These are phyloP conservation scores for Fonsecaea pedrosoi DNA, from an alignment of 2,329 filamentous ascomycete genomes.

Conservation along the genomic window DNA sequence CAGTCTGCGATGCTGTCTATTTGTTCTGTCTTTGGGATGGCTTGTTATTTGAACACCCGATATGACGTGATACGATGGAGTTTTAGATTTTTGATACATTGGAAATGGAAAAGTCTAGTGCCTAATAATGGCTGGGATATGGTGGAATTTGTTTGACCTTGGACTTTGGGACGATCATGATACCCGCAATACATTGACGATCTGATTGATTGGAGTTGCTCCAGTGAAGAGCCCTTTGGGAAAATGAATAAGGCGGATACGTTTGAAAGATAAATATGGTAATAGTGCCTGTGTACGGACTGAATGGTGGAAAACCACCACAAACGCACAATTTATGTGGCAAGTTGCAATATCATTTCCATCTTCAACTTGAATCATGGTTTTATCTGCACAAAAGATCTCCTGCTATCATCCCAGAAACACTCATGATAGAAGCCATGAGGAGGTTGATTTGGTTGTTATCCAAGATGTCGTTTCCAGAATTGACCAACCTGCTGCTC, in stretches of 20 bases:
- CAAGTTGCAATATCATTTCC: not conserved
- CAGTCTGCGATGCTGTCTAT: conserved; percentile 15
- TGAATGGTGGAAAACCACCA: conserved; percentile 5
- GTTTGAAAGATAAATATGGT: conserved; percentile 8
- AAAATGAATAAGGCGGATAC: conserved; percentile 6
- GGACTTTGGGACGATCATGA: conserved; percentile 23
- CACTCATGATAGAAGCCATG: conserved; percentile 84
- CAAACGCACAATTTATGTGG: conserved; percentile 1
- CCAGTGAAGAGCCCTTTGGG: conserved; percentile 5
- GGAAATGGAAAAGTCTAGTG: conserved; percentile 10
- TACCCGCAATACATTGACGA: conserved; percentile 22
- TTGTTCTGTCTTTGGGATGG: conserved; percentile 12
- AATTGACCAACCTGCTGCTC: conserved; percentile 70
- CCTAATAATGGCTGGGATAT: conserved; percentile 4
- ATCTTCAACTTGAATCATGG: not conserved
- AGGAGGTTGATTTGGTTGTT: conserved; percentile 96
- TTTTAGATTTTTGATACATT: conserved; percentile 10
- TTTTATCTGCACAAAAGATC: conserved; percentile 23
- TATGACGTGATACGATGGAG: conserved; percentile 13
- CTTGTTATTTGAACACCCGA: conserved; percentile 19
- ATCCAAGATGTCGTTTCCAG: conserved; percentile 76
- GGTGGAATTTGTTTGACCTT: conserved; percentile 4
- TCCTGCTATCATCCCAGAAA: conserved; percentile 72
- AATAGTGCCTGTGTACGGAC: conserved; percentile 9
- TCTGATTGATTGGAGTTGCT: conserved; percentile 5